Evolutionary conservation across 495 filamentous ascomycete species (phyloP), one percentile per base, ranked within the genome.

Genomic region (Pyrenula aspistea): DNA sequence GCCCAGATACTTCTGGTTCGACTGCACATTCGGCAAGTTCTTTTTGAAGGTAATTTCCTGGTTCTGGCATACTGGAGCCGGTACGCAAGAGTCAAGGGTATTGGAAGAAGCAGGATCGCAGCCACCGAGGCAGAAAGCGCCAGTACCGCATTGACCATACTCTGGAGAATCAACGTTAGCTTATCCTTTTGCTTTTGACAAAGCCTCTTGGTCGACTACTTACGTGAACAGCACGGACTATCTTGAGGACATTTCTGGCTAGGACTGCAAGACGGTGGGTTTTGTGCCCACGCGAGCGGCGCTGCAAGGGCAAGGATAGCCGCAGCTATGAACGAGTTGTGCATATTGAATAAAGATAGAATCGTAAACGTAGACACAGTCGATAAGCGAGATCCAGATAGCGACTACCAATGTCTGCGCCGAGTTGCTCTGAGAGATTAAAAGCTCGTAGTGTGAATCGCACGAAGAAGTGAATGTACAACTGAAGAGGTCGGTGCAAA

Each of bases 51-150:
- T 82, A 77, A 88, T 89, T 53, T 81, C 80, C 66, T 79, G 77
- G 72, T 73, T 80, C 73, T 88, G 61, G 75, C 93, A 98, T 47
- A 88, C 73, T 10, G 93, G 94, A 59, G 74, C 84, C 10, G 92
- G 87, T n/a, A 86, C 83, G 68, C 93, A 98, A 1, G 93, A 85
- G 56, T 91, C 83, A 62, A 96, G 75, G 2, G 80, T 78, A 72
- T 81, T 84, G 25, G 92, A 96, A 69, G 80, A 83, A 57, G 81
- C 81, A 47, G 88, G 86, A 68, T 98, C 92, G 74, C 93, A 98
- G 58, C 93, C 93, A 56, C 94, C 94, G 22, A 98, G 83, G 63
- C 93, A 98, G 78, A 87, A 97, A 53, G 90, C 93, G 63, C 93
- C 93, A 49, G 89, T 85, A 74, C 91, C 84, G 65, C 93, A 98